Evolutionary conservation across 768 basidiomycete genomes (phyloP), one percentile per base, ranked within the genome.

Genomic region (Amanita phalloides): DNA sequence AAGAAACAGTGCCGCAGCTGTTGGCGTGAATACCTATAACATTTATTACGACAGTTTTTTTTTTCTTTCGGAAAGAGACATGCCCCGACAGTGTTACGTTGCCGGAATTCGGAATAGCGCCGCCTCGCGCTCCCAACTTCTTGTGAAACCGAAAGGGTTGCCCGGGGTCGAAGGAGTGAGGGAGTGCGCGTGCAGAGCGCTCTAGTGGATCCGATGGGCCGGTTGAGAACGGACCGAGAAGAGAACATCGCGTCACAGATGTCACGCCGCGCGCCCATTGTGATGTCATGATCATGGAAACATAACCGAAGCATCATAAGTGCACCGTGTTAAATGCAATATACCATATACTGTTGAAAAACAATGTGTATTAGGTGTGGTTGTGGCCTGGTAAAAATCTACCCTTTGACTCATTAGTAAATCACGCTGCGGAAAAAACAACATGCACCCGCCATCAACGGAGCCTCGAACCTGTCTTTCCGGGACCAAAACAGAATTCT

Each of bases 1-100:
- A n/a, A 95, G 66, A 64, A 99, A 96, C 20, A 97, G 60, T 0
- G 74, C 82, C 0, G 90, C 94, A 1, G 93, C 83, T 48, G 73
- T 75, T 25, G 91, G 92, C 2, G 91, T 93, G 64, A 97, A 96
- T n/a, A 90, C 88, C 94, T 97, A 58, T 30, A 57, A 42, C 28
- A 28, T 26, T 48, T 52, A 28, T 57, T 45, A 28, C 5, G 30
- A 26, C 23, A 32, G 32, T 32, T 8, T 6, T 28, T 21, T 28
- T 10, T 30, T 25, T 8, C 25, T 23, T 49, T 28, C 5, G 52
- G 35, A 32, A 49, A 30, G 26, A 30, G 28, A 23, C 62, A 55
- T 59, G 68, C 70, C 55, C 70, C 70, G 26, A 70, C 58, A 21
- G 65, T 60, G 55, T 64, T 68, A 32, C 67, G 64, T 36, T 67